Evolutionary conservation across 2,329 filamentous ascomycete species (phyloP).

Genomic region (Plenodomus lindquistii): DNA sequence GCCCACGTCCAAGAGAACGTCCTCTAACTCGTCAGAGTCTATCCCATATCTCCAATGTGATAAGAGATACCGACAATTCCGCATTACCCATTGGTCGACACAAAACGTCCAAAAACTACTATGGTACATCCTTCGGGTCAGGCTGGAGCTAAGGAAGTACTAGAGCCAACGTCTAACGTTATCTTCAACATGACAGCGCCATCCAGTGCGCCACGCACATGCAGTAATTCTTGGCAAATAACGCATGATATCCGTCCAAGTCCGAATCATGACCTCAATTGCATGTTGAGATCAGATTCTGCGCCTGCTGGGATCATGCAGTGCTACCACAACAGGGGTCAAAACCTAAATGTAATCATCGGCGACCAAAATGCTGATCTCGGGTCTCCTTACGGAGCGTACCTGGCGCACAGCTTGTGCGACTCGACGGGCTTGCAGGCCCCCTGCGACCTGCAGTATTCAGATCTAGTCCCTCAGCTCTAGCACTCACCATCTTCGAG

Average conservation of each 20-base stretch:
- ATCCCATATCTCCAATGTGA: neutral
- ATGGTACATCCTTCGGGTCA: neutral
- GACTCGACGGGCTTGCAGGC: neutral
- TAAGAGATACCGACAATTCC: neutral
- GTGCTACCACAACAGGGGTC: constrained; percentile 1
- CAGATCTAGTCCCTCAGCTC: neutral
- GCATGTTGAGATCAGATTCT: neutral
- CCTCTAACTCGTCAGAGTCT: neutral
- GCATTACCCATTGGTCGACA: neutral
- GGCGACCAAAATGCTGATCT: constrained; percentile 18
- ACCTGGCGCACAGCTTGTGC: neutral
- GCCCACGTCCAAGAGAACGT: constrained; percentile 1
- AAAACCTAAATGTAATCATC: constrained; percentile 4
- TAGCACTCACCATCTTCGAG: neutral
- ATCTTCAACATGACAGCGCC: neutral
- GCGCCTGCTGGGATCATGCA: neutral
- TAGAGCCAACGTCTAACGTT: neutral
- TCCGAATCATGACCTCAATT: neutral
- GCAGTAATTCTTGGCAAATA: neutral
- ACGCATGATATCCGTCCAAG: neutral
- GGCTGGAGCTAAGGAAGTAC: neutral
- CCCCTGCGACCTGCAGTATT: neutral
- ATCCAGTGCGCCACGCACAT: neutral
- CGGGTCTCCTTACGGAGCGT: constrained; percentile 21
- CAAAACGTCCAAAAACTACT: neutral